phyloP scores from a whole-genome alignment of 345 rosid genomes.

The Limnanthes douglasii region DNA sequence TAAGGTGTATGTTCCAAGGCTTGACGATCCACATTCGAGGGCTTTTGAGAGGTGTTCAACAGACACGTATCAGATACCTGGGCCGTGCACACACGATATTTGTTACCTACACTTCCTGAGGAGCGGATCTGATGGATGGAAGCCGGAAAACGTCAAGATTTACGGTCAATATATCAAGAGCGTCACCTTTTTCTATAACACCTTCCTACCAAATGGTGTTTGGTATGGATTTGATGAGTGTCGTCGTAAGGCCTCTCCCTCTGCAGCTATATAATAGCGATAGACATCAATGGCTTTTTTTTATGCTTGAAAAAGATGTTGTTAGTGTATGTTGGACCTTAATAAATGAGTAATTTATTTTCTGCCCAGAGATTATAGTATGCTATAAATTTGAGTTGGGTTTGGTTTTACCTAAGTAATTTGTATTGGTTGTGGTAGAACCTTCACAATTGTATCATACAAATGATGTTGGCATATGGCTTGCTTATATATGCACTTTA shows the following conservation, averaged over 20 bases:
- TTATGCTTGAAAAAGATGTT: too few relatives aligned
- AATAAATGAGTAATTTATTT: too few relatives aligned
- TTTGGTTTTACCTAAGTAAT: too few relatives aligned
- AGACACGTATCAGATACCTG: conserved; percentile 37
- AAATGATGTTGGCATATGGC: too few relatives aligned
- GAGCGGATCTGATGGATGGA: conserved; percentile 56
- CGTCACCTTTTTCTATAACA: conserved; percentile 30
- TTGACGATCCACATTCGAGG: conserved; percentile 32
- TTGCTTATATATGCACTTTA: too few relatives aligned
- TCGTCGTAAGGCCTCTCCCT: conserved; percentile 7
- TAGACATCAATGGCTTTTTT: neutral
- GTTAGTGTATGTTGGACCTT: too few relatives aligned
- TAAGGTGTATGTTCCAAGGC: conserved; percentile 37
- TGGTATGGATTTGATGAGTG: conserved; percentile 50
- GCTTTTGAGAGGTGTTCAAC: conserved; percentile 47
- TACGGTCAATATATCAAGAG: conserved; percentile 24
- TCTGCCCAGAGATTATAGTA: too few relatives aligned
- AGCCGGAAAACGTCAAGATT: conserved; percentile 38
- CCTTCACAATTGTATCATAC: too few relatives aligned
- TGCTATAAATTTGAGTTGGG: too few relatives aligned
- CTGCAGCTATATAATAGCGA: conserved; percentile 10
- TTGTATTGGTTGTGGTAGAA: too few relatives aligned
- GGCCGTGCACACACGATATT: conserved; percentile 40
- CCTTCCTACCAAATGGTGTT: conserved; percentile 32
- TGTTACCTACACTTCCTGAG: conserved; percentile 50